Percentiles rank a stretch among this genome's conserved stretches.
phyloP scores from a whole-genome alignment of 257 asterid species.

The Voacanga thouarsii region DNA sequence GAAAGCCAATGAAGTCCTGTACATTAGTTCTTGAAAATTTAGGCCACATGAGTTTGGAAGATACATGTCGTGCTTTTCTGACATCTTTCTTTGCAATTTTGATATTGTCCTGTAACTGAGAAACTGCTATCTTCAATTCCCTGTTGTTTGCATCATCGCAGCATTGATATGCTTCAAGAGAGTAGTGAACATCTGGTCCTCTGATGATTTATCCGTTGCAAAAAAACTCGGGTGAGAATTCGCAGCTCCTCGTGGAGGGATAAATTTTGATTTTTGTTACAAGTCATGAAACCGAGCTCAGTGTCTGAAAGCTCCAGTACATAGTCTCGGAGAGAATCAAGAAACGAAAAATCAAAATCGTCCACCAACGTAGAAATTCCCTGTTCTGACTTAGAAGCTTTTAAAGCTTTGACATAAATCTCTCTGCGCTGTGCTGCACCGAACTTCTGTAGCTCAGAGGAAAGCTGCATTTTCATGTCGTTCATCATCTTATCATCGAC shows the following conservation, averaged over 20 bases:
- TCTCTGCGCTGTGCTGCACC: not conserved
- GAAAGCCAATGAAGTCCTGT: too few species aligned
- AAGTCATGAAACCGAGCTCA: too few species aligned
- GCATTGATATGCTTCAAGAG: not conserved
- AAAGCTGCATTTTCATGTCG: not conserved
- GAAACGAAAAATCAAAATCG: not conserved
- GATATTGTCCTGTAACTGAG: not conserved
- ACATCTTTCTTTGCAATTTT: not conserved
- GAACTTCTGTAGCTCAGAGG: not conserved
- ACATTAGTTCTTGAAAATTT: too few species aligned
- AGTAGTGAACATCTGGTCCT: not conserved
- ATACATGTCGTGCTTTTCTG: not conserved
- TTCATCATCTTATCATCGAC: too few species aligned
- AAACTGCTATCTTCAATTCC: not conserved
- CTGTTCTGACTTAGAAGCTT: conserved; percentile 1
- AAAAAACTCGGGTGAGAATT: too few species aligned
- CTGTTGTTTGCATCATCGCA: not conserved
- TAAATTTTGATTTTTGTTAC: too few species aligned
- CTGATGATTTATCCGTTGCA: not conserved
- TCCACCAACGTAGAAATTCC: not conserved
- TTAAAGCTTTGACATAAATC: not conserved
- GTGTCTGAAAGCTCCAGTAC: too few species aligned
- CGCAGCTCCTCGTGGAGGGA: too few species aligned
- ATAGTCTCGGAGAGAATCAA: too few species aligned
- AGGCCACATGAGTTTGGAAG: not conserved